Base-by-base conservation (phyloP, 169 alveolate genomes). In the Plasmodium yoelii region DNA sequence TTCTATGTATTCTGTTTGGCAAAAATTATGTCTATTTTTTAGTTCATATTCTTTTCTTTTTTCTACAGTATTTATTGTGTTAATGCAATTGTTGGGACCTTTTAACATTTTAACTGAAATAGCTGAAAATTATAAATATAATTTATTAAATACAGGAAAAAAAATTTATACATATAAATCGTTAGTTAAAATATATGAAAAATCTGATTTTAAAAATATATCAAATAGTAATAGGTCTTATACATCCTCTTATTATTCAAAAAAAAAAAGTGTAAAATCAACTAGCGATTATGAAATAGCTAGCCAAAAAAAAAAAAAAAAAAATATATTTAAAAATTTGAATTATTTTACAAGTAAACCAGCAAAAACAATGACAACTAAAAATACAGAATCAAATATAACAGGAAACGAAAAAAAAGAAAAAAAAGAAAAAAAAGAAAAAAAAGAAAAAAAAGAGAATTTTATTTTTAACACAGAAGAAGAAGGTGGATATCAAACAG, bases 1-100 rank as follows among this genome's bases (percentile, higher is more conserved):
- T 19, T 60, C 55, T 65, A 34, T n/a, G 49, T 80, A 80, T 26
- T 70, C 69, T 6, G 90, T 80, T 1, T 80, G 90, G 90, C 90
- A 80, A 47, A 80, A 80, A 69, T 59, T 80, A 60, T 80, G 90
- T 42, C 59, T 80, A n/a, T 80, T 80, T 42, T 80, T 80, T 18
- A 80, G 90, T 13, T 26, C 90, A 6, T 80, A 80, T 60, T 65
- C 90, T 19, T 80, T 80, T 80, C 77, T 80, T 55, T 80, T 80
- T 49, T 64, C 90, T 2, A 80, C 90, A 19, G 44, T 80, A 34
- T 80, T 80, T 67, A 80, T 65, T 18, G 90, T 80, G 9, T 60
- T 80, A 13, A 80, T 80, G 90, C 90, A 80, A 49, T 56, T 80
- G 64, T 67, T 80, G 47, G 90, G 90, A 0, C 90, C 90, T 5